A percentile compares a stretch with the other conserved stretches of the same genome.
These are phyloP conservation scores for Yarrowia bubula DNA, from an alignment of 805 yeast species.

Conservation along the genomic window DNA sequence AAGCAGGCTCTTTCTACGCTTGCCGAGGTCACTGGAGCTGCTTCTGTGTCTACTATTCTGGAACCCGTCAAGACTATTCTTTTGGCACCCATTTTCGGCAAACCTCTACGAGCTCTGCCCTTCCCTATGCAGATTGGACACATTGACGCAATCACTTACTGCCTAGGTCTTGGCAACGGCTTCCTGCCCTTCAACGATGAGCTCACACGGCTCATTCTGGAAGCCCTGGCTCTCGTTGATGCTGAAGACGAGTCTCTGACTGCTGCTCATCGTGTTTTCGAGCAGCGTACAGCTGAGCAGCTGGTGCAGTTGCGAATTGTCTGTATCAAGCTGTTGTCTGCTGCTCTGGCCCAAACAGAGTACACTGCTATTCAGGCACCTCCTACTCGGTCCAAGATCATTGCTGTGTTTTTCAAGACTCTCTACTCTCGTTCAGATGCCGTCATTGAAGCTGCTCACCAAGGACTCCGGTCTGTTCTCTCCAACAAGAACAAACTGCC, in stretches of 20 bases:
- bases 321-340: slow-evolving; percentile 76
- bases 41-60: slow-evolving; percentile 71
- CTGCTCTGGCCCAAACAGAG: slow-evolving; percentile 82
- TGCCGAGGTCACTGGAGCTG: slow-evolving; percentile 60
- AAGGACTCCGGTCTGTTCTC: slow-evolving; percentile 77
- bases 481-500: slow-evolving; percentile 87
- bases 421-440: slow-evolving; percentile 79
- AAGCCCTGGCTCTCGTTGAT: slow-evolving; percentile 90
- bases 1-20: slow-evolving; percentile 65
- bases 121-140: slow-evolving; percentile 99
- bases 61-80: slow-evolving; percentile 79
- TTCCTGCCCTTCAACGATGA: slow-evolving; percentile 88
- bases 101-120: slow-evolving; percentile 93
- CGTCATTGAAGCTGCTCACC: slow-evolving; percentile 90
- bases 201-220: slow-evolving; percentile 75
- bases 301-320: slow-evolving; percentile 83
- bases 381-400: slow-evolving; percentile 70
- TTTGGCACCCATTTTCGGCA: slow-evolving; percentile 91
- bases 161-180: slow-evolving; percentile 74
- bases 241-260: slow-evolving; percentile 97
- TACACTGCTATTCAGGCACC: slow-evolving; percentile 64
- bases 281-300: slow-evolving; percentile 84
- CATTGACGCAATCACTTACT: slow-evolving; percentile 94
- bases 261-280: slow-evolving; percentile 79
- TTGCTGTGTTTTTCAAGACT: slow-evolving; percentile 94